Evolutionary conservation across 768 basidiomycete species (phyloP).

Genomic region (Cyclocybe cylindracea): DNA sequence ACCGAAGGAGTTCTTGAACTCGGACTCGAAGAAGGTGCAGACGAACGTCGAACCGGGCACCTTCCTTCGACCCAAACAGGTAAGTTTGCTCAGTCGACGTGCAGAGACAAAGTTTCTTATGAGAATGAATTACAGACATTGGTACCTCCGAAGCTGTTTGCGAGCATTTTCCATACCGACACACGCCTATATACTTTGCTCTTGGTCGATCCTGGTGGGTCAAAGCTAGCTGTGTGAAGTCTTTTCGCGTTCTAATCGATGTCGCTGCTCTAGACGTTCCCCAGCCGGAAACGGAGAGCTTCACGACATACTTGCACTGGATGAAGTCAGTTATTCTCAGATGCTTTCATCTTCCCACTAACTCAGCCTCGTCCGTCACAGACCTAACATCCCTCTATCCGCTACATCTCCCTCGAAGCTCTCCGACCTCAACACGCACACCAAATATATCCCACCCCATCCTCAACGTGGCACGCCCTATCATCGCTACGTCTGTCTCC

Average conservation of each 20-base stretch:
- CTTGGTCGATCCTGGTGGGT: conserved; percentile 81
- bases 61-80: conserved; percentile 70
- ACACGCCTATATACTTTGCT: conserved; percentile 84
- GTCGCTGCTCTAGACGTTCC: conserved; percentile 66
- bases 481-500: conserved; percentile 83
- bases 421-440: conserved; percentile 52
- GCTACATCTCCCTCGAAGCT: conserved; percentile 47
- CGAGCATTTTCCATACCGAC: conserved; percentile 82
- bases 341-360: conserved; percentile 3
- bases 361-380: conserved; percentile 26
- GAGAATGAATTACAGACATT: conserved; percentile 49
- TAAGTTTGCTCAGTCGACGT: conserved; percentile 26
- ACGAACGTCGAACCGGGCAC: conserved; percentile 67
- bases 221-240: neutral
- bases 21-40: conserved; percentile 29
- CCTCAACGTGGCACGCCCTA: conserved; percentile 87
- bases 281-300: conserved; percentile 63
- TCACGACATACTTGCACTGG: conserved; percentile 82
- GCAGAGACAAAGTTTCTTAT: neutral
- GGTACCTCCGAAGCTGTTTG: conserved; percentile 62
- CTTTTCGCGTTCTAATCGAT: conserved; percentile 1
- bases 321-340: conserved; percentile 57
- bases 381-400: conserved; percentile 82
- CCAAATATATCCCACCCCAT: conserved; percentile 86
- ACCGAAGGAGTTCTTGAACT: conserved; percentile 28